Evolutionary conservation across 2,329 filamentous ascomycete genomes (phyloP), one percentile per base, ranked within the genome.

Genomic region (Sporothrix inflata): DNA sequence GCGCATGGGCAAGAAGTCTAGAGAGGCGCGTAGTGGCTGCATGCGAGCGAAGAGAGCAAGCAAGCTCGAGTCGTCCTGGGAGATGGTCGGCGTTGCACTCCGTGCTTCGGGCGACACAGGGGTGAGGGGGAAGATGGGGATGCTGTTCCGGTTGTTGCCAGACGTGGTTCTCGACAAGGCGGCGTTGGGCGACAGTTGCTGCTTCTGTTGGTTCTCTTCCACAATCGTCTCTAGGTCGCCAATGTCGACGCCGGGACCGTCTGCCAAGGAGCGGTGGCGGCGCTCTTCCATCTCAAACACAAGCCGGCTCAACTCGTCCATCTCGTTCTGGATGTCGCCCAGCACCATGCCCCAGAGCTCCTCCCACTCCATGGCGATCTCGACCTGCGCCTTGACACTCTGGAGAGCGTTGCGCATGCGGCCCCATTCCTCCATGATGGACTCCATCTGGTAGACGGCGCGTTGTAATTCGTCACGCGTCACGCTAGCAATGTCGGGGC

Each of bases 201-300:
- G 65, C 40, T 70, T 57, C 57, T 73, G 68, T 11, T 87, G 84
- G 0, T 90, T 91, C 76, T 97, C 94, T 79, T 98, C 95, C 3
- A 97, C 92, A 72, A 98, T 98, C 0, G 93, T 97, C 78, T 97
- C 93, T 38, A 98, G 85, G 77, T 98, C 94, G 73, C 92, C 92
- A 75, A 98, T 92, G 79, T 98, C 95, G 79, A 86, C 86, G 49
- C 86, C 86, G 45, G 88, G 89, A 38, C 84, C 82, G 45, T 86
- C 87, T 49, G 89, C 85, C 75, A 93, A 86, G 61, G 91, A 92
- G 80, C 91, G 91, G 81, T 98, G 95, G 65, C 96, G 88, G 75
- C 94, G 92, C 82, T 98, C 96, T 80, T 99, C 96, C 94, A 98
- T 97, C 81, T 98, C 94, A 78, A 98, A 98, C 40, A 98, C 93